Percentiles rank a stretch among this genome's conserved stretches.
phyloP scores from a whole-genome alignment of 1,139 yeast species.

The Protomyces gravidus region DNA sequence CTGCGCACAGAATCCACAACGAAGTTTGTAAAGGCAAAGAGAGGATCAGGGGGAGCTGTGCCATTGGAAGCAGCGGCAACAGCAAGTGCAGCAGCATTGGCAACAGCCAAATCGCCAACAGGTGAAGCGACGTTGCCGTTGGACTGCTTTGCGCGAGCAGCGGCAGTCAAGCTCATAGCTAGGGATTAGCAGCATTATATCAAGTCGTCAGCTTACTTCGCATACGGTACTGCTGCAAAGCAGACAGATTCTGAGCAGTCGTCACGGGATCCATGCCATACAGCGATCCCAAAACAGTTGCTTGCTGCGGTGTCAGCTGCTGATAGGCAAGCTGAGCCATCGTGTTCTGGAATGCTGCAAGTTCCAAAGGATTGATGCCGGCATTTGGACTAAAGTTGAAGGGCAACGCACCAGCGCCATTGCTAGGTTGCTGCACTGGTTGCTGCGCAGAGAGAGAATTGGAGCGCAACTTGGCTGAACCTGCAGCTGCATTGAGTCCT shows the following conservation, averaged over 20 bases:
- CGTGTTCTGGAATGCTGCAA: neutral
- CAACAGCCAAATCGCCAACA: neutral
- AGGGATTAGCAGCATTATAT: neutral
- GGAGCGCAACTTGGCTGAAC: neutral
- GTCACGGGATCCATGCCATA: neutral
- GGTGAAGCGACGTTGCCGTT: neutral
- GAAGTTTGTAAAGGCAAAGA: constrained; percentile 7
- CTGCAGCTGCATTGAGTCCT: neutral
- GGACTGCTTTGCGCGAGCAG: neutral
- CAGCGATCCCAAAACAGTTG: neutral
- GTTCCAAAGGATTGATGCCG: neutral
- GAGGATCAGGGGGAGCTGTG: constrained; percentile 1
- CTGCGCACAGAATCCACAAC: constrained; percentile 17
- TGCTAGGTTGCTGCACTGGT: neutral
- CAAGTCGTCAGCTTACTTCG: neutral
- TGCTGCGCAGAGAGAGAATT: neutral
- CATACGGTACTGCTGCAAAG: neutral
- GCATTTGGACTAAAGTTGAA: neutral
- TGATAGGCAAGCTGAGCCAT: neutral
- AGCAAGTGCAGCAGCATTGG: neutral
- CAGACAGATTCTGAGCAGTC: neutral
- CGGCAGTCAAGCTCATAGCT: neutral
- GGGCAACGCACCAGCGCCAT: neutral
- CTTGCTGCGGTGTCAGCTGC: neutral
- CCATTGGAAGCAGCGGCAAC: neutral